A percentile compares a stretch with the other conserved stretches of the same genome.
Evolutionary conservation across 2,329 filamentous ascomycete genomes (phyloP).

Genomic region (Colletotrichum agaves): DNA sequence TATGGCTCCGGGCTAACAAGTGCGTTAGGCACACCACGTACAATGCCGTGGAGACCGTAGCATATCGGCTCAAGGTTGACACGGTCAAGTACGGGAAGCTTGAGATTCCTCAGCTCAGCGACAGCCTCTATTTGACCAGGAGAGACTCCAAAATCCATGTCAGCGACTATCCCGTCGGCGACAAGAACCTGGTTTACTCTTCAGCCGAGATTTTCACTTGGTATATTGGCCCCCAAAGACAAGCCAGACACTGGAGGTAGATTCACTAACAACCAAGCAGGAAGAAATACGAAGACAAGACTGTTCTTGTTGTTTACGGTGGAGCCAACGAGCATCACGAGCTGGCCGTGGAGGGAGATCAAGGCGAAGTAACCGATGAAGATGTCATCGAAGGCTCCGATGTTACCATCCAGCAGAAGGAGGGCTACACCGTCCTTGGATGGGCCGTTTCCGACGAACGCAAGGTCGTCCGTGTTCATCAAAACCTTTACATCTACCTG

Average conservation of each 20-base stretch:
- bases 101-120: constrained; percentile 65
- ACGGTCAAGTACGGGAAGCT: constrained; percentile 62
- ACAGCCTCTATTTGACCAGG: constrained; percentile 64
- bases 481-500: constrained; percentile 31
- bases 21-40: constrained; percentile 67
- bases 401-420: constrained; percentile 23
- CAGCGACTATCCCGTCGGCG: constrained; percentile 70
- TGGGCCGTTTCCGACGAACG: constrained; percentile 37
- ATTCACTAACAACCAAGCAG: neutral
- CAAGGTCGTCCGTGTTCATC: constrained; percentile 33
- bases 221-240: neutral
- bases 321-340: constrained; percentile 69
- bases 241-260: fast-evolving
- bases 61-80: constrained; percentile 69
- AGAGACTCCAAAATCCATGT: constrained; percentile 73
- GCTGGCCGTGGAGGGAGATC: constrained; percentile 53
- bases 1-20: fast-evolving
- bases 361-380: constrained; percentile 6
- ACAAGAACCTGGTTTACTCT: constrained; percentile 69
- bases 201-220: constrained; percentile 74
- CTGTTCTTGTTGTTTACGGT: constrained; percentile 69
- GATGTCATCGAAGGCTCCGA: constrained; percentile 33
- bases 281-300: constrained; percentile 68
- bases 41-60: constrained; percentile 62
- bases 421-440: constrained; percentile 33